phyloP scores from a whole-genome alignment of 2,329 filamentous ascomycete species.

The Passalora sequoiae region DNA sequence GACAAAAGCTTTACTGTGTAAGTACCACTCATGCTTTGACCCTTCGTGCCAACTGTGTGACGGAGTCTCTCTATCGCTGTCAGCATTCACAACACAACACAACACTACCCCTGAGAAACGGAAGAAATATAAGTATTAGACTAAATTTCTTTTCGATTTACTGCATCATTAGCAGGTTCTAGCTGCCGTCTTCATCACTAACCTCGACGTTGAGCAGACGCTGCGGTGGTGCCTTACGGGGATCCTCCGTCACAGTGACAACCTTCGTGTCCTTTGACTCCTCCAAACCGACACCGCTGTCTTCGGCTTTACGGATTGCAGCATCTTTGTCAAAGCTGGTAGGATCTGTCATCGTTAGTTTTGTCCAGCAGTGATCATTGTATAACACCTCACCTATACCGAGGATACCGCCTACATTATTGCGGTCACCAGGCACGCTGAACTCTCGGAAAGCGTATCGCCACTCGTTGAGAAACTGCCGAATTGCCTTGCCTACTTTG shows the following conservation, averaged over 20 bases:
- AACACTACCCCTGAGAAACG: too few species aligned
- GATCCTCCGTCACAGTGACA: constrained; percentile 34
- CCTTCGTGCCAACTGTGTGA: too few species aligned
- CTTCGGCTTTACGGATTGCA: constrained; percentile 26
- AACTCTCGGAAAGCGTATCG: constrained; percentile 94
- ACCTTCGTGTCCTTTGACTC: constrained; percentile 32
- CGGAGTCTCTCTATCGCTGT: too few species aligned
- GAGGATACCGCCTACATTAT: constrained; percentile 65
- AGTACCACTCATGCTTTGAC: too few species aligned
- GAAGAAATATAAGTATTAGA: too few species aligned
- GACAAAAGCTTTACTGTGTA: too few species aligned
- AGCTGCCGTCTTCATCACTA: constrained; percentile 14
- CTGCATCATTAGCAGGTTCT: constrained; percentile 1
- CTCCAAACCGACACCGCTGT: constrained; percentile 37
- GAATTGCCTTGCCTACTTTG: constrained; percentile 91
- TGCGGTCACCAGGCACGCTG: constrained; percentile 89
- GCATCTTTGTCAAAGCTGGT: constrained; percentile 51
- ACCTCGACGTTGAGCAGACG: constrained; percentile 16
- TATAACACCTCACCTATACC: constrained; percentile 44
- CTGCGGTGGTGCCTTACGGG: constrained; percentile 23
- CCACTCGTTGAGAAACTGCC: constrained; percentile 90
- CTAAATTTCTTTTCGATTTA: constrained; percentile 2
- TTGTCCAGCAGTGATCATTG: background rate
- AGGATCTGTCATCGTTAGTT: constrained; percentile 37
- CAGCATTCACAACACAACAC: too few species aligned